Base-by-base conservation (phyloP, 2,329 filamentous ascomycete genomes). In the Penicillium psychrosexuale region DNA sequence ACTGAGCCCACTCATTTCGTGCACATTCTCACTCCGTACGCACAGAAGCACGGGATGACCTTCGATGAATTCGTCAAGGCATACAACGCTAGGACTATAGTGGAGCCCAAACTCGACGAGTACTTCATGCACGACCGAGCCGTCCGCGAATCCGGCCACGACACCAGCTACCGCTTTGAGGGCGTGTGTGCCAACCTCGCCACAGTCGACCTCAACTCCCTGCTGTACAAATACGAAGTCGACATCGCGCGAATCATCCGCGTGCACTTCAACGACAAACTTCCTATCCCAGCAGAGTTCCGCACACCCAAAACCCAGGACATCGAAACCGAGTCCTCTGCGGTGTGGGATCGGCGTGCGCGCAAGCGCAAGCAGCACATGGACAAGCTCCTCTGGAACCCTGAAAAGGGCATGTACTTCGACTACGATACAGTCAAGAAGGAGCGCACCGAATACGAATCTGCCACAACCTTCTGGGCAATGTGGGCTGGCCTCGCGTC, bases 121-220 rank as follows among this genome's bases (percentile, higher is more conserved):
- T 99, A 97, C 75, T 97, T 97, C 77, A 77, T 96, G 69, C 94
- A 99, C 72, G 94, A 99, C 71, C 89, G 94, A 56, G 92, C 93
- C 2, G 92, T 97, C 33, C 88, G 94, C 62, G 94, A 99, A 74
- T 97, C 93, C 17, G 94, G 94, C 12, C 94, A 99, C 73, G 94
- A 99, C 71, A 99, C 94, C 2, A 90, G 90, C 15, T 97, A 97
- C 75, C 90, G 94, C 17, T 81, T 99, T 19, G 94, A 97, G 75
- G 87, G 85, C 44, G 82, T 95, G 24, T 92, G 89, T 65, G 94
- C 90, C 11, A 85, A 97, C 69, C 80, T 97, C 27, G 94, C 92
- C 11, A 97, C 92, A 0, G 90, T 97, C 56, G 94, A 99, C 69
- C 82, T 97, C 52, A 97, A 99, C 77, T 94, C 91, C 28, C 80